Percentiles rank a stretch among this genome's conserved stretches.
Conservation (phyloP, 108 stramenopile species). For the Bacterosira constricta region DNA sequence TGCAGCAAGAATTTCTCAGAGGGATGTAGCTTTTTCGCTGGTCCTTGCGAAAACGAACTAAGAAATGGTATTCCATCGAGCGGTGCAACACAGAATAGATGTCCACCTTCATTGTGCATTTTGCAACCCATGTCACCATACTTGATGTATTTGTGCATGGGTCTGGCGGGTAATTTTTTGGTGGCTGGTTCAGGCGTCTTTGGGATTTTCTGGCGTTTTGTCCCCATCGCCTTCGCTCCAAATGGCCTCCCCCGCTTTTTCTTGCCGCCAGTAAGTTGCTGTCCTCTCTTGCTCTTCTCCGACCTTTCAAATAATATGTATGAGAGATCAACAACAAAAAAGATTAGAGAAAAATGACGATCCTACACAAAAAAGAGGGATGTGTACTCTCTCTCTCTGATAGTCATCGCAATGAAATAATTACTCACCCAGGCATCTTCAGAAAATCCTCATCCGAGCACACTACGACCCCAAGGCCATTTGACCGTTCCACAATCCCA, state of each 20-base stretch:
- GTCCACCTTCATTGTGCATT: slow-evolving; percentile 16
- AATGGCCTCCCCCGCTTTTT: background rate
- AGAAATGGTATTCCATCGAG: slow-evolving; percentile 28
- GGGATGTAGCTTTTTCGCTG: slow-evolving; percentile 7
- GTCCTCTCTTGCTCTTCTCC: slow-evolving; percentile 9
- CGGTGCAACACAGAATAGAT: slow-evolving; percentile 11
- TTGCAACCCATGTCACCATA: slow-evolving; percentile 29
- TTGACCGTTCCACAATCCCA: background rate
- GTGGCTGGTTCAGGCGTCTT: background rate
- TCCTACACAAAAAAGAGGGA: too few species aligned
- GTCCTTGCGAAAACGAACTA: slow-evolving; percentile 8
- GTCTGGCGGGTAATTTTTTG: background rate
- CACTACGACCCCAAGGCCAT: background rate
- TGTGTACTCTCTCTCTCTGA: too few species aligned
- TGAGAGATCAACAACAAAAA: background rate
- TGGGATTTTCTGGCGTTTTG: background rate
- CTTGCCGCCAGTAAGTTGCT: background rate
- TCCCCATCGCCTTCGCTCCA: background rate
- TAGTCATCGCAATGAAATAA: too few species aligned
- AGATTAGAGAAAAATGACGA: background rate
- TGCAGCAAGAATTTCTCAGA: slow-evolving; percentile 3
- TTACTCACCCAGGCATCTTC: background rate
- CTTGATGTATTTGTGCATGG: slow-evolving; percentile 7
- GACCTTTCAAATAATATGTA: background rate
- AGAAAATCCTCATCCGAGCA: slow-evolving; percentile 9